Evolutionary conservation across 768 basidiomycete species (phyloP).

Genomic region (Panus rudis): DNA sequence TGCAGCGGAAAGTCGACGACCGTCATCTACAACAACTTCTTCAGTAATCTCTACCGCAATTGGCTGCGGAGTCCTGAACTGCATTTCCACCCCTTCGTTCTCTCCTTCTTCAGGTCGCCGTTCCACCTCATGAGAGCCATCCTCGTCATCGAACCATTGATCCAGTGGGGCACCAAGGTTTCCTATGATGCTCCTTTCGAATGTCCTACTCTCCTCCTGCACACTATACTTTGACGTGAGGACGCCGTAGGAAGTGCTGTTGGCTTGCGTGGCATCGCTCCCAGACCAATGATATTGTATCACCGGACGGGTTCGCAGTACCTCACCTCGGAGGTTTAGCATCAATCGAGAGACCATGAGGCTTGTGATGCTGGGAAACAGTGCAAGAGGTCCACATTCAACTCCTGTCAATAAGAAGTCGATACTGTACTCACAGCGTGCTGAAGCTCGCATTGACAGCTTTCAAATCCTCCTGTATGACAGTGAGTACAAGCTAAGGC

Average conservation of each 20-base stretch:
- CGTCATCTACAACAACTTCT: too few species aligned
- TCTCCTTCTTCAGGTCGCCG: not conserved
- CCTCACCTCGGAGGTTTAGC: conserved; percentile 14
- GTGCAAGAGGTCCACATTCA: not conserved
- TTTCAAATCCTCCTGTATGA: conserved; percentile 17
- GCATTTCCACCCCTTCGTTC: not conserved
- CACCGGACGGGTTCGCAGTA: not conserved
- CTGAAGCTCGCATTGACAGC: conserved; percentile 23
- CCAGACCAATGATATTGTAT: not conserved
- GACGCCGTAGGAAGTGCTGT: conserved; percentile 3
- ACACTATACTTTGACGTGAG: conserved; percentile 1
- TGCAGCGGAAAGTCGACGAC: too few species aligned
- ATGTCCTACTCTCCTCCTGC: conserved; percentile 5
- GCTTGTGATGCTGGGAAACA: conserved; percentile 11
- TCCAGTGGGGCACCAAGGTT: conserved; percentile 16
- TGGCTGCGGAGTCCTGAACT: too few species aligned
- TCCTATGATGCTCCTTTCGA: conserved; percentile 10
- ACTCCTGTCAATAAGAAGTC: not conserved
- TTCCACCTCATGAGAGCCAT: conserved; percentile 34
- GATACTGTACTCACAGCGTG: conserved; percentile 13
- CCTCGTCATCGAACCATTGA: conserved; percentile 53
- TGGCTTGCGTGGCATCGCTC: not conserved
- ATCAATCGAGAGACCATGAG: conserved; percentile 19
- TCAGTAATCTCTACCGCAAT: too few species aligned
- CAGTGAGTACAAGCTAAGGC: not conserved